phyloP scores from a whole-genome alignment of 805 yeast species.

The Ogataea trehalophila region DNA sequence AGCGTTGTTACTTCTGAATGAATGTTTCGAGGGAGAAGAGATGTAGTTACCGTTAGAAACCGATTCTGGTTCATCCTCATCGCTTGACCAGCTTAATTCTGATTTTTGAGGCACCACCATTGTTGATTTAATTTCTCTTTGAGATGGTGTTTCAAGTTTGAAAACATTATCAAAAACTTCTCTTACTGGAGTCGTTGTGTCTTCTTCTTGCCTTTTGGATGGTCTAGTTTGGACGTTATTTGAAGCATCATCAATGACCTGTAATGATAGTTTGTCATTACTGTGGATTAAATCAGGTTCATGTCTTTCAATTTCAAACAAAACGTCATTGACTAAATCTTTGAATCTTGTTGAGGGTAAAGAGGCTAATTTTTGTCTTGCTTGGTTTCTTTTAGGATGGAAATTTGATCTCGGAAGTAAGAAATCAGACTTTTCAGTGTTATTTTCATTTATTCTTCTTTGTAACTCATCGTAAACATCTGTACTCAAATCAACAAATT shows the following conservation, averaged over 20 bases:
- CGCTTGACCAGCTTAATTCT: conserved; percentile 82
- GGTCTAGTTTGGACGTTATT: not conserved
- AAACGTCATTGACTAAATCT: conserved; percentile 86
- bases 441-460: conserved; percentile 61
- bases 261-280: conserved; percentile 11
- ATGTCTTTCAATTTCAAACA: conserved; percentile 74
- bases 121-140: conserved; percentile 44
- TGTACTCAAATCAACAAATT: conserved; percentile 84
- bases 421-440: conserved; percentile 45
- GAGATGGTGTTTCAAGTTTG: conserved; percentile 26
- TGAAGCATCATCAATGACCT: conserved; percentile 8
- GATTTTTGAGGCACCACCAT: conserved; percentile 84
- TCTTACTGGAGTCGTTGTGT: conserved; percentile 12
- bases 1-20: not conserved
- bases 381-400: conserved; percentile 94
- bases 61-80: conserved; percentile 58
- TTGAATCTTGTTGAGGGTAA: conserved; percentile 78
- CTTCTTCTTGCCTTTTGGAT: not conserved
- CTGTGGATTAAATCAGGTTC: conserved; percentile 14
- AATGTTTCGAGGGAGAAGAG: not conserved
- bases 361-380: conserved; percentile 84
- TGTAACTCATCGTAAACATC: conserved; percentile 92
- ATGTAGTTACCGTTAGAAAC: not conserved
- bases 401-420: conserved; percentile 66
- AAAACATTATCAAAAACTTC: conserved; percentile 5